phyloP scores from a whole-genome alignment of 345 rosid species.

The Stellera chamaejasme region DNA sequence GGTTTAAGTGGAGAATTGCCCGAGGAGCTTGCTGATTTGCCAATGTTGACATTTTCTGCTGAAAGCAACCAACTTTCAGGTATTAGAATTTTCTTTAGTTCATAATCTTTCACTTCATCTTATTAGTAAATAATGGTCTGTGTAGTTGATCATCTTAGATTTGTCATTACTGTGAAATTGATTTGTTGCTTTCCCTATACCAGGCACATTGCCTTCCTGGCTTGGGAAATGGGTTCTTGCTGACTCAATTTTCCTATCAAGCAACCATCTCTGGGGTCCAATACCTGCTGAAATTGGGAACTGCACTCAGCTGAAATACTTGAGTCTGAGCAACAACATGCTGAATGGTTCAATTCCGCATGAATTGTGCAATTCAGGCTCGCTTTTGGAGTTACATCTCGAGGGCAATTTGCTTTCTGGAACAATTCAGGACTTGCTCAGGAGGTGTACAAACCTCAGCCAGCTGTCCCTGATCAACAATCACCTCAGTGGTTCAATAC shows the following conservation, averaged over 20 bases:
- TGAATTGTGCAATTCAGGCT: conserved; percentile 60
- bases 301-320: conserved; percentile 45
- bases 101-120: no score
- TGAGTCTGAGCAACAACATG: conserved; percentile 51
- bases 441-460: conserved; percentile 46
- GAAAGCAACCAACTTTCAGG: conserved; percentile 70
- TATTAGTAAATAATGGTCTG: no score
- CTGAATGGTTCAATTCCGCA: conserved; percentile 54
- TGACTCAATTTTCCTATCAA: conserved; percentile 52
- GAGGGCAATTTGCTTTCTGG: conserved; percentile 51
- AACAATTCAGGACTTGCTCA: conserved; percentile 46
- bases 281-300: conserved; percentile 56
- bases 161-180: no score
- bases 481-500: conserved; percentile 48
- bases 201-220: conserved; percentile 58
- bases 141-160: no score
- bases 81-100: no score
- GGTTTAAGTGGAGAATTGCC: conserved; percentile 63
- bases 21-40: conserved; percentile 49
- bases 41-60: conserved; percentile 52
- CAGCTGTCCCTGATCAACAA: conserved; percentile 53
- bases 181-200: no score
- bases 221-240: conserved; percentile 54
- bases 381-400: conserved; percentile 51
- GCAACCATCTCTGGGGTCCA: conserved; percentile 45